These are phyloP conservation scores for Lentinula sp. DNA, from an alignment of 768 basidiomycete genomes.

Conservation along the genomic window DNA sequence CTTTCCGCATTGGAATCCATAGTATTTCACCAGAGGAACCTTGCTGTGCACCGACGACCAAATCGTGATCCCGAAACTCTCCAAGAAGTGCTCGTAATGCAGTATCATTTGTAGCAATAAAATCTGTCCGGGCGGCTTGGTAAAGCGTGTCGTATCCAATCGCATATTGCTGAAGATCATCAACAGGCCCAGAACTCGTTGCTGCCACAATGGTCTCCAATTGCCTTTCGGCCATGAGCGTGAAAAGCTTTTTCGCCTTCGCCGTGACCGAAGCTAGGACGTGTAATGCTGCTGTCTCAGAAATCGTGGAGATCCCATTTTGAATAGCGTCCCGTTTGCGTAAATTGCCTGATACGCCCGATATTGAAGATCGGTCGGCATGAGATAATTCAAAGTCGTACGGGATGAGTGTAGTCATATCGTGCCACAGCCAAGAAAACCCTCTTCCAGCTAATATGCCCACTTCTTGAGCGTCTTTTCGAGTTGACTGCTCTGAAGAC, in stretches of 20 bases:
- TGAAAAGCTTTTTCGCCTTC: slow-evolving; percentile 75
- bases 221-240: slow-evolving; percentile 62
- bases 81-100: slow-evolving; percentile 75
- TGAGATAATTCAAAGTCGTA: slow-evolving; percentile 76
- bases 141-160: slow-evolving; percentile 50
- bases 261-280: slow-evolving; percentile 84
- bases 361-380: slow-evolving; percentile 57
- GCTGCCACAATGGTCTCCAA: slow-evolving; percentile 44
- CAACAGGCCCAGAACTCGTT: slow-evolving; percentile 19
- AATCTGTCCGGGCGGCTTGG: slow-evolving; percentile 68
- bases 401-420: slow-evolving; percentile 70
- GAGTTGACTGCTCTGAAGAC: slow-evolving; percentile 52
- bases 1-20: slow-evolving; percentile 47
- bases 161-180: slow-evolving; percentile 39
- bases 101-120: slow-evolving; percentile 86
- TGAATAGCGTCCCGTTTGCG: slow-evolving; percentile 18
- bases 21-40: slow-evolving; percentile 42
- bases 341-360: slow-evolving; percentile 35
- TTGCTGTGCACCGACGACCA: slow-evolving; percentile 55
- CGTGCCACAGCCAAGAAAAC: no score
- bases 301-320: slow-evolving; percentile 40
- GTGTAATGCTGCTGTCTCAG: slow-evolving; percentile 73
- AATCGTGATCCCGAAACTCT: slow-evolving; percentile 83
- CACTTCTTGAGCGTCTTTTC: slow-evolving; percentile 31
- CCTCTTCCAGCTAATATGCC: no score